Conservation (phyloP, 345 rosid genomes). For the Brassica incana region DNA sequence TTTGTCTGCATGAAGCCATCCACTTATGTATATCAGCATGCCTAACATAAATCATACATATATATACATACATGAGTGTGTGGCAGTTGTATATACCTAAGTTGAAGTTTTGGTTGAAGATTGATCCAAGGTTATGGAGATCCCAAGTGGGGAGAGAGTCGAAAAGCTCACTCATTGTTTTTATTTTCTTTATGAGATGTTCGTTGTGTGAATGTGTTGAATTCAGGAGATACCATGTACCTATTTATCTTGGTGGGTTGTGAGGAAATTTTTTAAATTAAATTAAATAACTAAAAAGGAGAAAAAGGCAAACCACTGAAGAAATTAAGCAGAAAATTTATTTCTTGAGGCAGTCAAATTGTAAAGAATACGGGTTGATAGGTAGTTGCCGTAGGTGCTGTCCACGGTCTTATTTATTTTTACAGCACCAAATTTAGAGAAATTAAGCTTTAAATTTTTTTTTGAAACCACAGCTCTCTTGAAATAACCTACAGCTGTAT, state of each 20-base stretch:
- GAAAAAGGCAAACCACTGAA: constrained; percentile 10
- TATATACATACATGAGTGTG: not conserved
- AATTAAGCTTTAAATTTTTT: no score
- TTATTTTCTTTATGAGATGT: not conserved
- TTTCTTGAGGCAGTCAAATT: constrained; percentile 52
- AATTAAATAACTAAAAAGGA: not conserved
- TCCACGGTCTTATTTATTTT: no score
- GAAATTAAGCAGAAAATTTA: constrained; percentile 33
- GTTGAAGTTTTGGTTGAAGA: constrained; percentile 77
- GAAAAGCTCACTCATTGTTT: constrained; percentile 50
- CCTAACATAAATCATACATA: not conserved
- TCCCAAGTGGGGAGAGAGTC: constrained; percentile 69
- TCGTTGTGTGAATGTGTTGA: constrained; percentile 25
- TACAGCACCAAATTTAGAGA: no score
- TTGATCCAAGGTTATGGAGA: constrained; percentile 72
- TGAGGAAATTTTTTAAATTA: not conserved
- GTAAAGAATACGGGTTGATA: not conserved
- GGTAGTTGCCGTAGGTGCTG: no score
- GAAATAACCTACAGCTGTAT: no score
- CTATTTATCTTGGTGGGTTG: constrained; percentile 40
- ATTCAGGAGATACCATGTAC: constrained; percentile 10
- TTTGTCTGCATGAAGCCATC: constrained; percentile 5
- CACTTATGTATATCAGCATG: constrained; percentile 3
- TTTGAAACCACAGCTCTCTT: no score
- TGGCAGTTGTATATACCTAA: constrained; percentile 45